These are phyloP conservation scores for Barbatosphaeria neglecta DNA, from an alignment of 495 filamentous ascomycete genomes.

Conservation along the genomic window DNA sequence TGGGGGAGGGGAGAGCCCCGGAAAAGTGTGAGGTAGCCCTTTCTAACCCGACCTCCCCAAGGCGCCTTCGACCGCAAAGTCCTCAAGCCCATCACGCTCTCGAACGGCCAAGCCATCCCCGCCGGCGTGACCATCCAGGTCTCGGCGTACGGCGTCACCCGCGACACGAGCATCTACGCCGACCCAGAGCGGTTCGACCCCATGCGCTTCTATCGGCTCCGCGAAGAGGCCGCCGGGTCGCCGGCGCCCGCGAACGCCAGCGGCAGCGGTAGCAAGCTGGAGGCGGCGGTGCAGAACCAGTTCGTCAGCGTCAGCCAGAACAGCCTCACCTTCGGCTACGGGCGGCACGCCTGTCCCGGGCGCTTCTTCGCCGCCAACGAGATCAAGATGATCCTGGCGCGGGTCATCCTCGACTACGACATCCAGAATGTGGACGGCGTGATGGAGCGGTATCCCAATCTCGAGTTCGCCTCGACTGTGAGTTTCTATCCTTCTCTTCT, in stretches of 20 bases:
- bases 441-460: constrained; percentile 8
- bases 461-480: constrained; percentile 5
- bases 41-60: background rate
- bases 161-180: constrained; percentile 14
- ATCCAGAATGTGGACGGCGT: constrained; percentile 22
- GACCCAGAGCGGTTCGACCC: constrained; percentile 33
- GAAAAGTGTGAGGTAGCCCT: background rate
- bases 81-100: constrained; percentile 24
- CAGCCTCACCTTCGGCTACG: constrained; percentile 39
- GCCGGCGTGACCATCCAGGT: constrained; percentile 24
- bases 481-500: constrained; percentile 1
- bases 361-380: constrained; percentile 44
- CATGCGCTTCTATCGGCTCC: constrained; percentile 35
- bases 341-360: constrained; percentile 47
- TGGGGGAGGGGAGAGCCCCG: background rate
- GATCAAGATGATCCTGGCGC: constrained; percentile 45
- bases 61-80: constrained; percentile 26
- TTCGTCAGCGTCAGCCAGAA: constrained; percentile 28
- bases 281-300: constrained; percentile 19
- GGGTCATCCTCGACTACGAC: constrained; percentile 45
- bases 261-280: constrained; percentile 15
- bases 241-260: constrained; percentile 1
- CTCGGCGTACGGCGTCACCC: constrained; percentile 23
- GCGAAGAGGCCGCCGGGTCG: constrained; percentile 13
- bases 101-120: constrained; percentile 27